Conservation (phyloP, 495 filamentous ascomycete genomes). For the Wilcoxina mikolae region DNA sequence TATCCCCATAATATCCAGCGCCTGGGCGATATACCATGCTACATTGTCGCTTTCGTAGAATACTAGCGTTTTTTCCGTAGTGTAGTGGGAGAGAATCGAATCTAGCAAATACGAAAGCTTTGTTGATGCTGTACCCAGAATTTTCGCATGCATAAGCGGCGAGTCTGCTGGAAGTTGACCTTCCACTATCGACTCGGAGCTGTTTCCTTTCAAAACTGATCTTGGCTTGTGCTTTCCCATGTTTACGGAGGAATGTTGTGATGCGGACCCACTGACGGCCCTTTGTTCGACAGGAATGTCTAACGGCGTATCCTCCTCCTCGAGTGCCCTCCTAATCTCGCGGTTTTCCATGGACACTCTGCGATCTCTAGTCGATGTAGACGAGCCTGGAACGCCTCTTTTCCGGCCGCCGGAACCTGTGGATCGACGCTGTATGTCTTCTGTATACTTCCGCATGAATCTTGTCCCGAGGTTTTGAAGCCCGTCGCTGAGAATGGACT, state of each 20-base stretch:
- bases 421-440: too few species aligned
- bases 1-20: conserved; percentile 62
- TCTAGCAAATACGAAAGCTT: conserved; percentile 81
- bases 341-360: not conserved
- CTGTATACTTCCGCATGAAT: not conserved
- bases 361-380: not conserved
- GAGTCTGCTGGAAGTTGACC: conserved; percentile 30
- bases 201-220: not conserved
- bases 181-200: not conserved
- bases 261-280: not conserved
- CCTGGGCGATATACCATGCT: conserved; percentile 68
- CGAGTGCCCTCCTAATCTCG: not conserved
- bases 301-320: not conserved
- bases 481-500: conserved; percentile 42
- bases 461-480: not conserved
- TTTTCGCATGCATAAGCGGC: conserved; percentile 43
- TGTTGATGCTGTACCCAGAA: conserved; percentile 68
- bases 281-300: not conserved
- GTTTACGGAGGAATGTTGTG: not conserved
- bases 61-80: conserved; percentile 69
- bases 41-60: conserved; percentile 84
- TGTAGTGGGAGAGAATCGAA: conserved; percentile 48
- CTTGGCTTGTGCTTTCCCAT: not conserved
- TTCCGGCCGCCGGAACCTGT: too few species aligned
- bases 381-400: too few species aligned